Evolutionary conservation across 2,329 filamentous ascomycete genomes (phyloP).

Genomic region (Sporothrix variecibatus): DNA sequence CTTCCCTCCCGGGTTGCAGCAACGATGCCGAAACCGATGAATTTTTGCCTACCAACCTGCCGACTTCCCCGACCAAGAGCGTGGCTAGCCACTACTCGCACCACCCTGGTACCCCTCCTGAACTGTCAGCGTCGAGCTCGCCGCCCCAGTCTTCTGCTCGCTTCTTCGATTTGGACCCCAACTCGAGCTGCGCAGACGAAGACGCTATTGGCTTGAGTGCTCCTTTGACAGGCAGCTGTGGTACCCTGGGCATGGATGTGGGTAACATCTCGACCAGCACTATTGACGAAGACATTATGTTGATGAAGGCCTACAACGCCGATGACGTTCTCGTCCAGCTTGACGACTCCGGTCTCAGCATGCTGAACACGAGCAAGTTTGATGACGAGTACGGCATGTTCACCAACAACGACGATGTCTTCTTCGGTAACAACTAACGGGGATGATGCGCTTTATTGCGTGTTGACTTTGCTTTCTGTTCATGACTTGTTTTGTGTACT

Average conservation of each 20-base stretch:
- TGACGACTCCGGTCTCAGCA: slow-evolving; percentile 47
- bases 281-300: slow-evolving; percentile 48
- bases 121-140: slow-evolving; percentile 62
- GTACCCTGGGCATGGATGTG: slow-evolving; percentile 39
- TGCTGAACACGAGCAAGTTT: slow-evolving; percentile 56
- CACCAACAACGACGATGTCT: slow-evolving; percentile 52
- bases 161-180: slow-evolving; percentile 51
- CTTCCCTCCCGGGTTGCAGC: slow-evolving; percentile 34
- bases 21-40: slow-evolving; percentile 23
- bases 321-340: slow-evolving; percentile 48
- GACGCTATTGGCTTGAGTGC: slow-evolving; percentile 36
- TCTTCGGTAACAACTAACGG: slow-evolving; percentile 45
- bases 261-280: slow-evolving; percentile 36
- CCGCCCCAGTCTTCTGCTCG: slow-evolving; percentile 48
- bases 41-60: slow-evolving; percentile 32
- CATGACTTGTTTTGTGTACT: slow-evolving; percentile 25
- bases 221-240: slow-evolving; percentile 36
- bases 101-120: slow-evolving; percentile 52
- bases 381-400: slow-evolving; percentile 60
- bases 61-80: slow-evolving; percentile 55
- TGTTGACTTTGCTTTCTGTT: background rate
- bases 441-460: background rate
- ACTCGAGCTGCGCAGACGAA: slow-evolving; percentile 38
- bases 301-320: slow-evolving; percentile 48
- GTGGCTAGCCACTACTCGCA: slow-evolving; percentile 52